These are phyloP conservation scores for Tetrahymena malaccensis DNA, from an alignment of 73 alveolate genomes.

Conservation along the genomic window DNA sequence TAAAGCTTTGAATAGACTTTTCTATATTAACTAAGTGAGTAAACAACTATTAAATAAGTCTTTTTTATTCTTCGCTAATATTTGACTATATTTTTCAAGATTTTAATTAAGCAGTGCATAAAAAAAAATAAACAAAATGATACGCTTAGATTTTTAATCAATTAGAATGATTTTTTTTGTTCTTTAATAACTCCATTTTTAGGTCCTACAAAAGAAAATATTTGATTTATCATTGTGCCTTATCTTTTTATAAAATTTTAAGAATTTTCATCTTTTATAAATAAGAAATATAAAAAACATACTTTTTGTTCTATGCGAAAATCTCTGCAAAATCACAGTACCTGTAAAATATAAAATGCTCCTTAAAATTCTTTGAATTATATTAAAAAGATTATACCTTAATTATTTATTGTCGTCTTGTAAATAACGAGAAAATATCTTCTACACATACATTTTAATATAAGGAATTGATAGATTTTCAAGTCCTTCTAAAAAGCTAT, in stretches of 20 bases:
- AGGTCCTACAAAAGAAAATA: neutral
- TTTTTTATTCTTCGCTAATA: neutral
- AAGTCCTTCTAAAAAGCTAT: neutral
- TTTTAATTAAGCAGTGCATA: neutral
- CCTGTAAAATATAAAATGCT: neutral
- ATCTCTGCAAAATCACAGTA: neutral
- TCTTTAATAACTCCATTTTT: neutral
- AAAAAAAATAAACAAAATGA: neutral
- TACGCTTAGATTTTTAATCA: neutral
- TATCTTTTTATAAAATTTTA: neutral
- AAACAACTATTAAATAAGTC: neutral
- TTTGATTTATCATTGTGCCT: neutral
- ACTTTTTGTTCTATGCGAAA: neutral
- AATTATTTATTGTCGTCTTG: neutral
- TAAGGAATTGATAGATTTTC: neutral
- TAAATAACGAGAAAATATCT: neutral
- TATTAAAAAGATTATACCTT: neutral
- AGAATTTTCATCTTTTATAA: neutral
- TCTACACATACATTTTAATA: neutral
- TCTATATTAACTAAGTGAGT: neutral
- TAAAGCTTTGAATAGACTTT: neutral
- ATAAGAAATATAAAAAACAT: neutral
- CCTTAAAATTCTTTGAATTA: neutral
- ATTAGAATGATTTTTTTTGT: neutral
- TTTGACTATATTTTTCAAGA: neutral